Base-by-base conservation (phyloP, 805 yeast genomes). In the Candida qinlingensis region DNA sequence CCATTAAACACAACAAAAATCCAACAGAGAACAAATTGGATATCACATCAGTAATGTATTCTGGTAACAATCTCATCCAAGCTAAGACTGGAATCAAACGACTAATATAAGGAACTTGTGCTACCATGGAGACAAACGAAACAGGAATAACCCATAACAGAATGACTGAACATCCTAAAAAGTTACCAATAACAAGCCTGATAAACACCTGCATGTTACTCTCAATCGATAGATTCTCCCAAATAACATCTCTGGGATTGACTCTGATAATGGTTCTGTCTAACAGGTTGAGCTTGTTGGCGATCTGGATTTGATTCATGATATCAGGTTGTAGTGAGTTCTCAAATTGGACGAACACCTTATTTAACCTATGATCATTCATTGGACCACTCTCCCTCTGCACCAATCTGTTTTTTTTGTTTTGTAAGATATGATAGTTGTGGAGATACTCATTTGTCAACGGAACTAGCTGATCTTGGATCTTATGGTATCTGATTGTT, bases 71-170 rank as follows among this genome's bases (percentile, higher is more conserved):
- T 39, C 77, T 71, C 9, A 85, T 54, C 79, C 85, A 79, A 1
- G 70, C 62, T 33, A 85, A 64, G 34, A 77, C 72, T 0, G 95
- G 94, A 28, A 85, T 65, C 42, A 84, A 66, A 28, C 75, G 72
- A 0, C 84, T 75, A 42, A 87, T 62, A 52, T 81, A 76, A 0
- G 91, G 87, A 3, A 83, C 69, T 56, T 89, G 96, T 0, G 95
- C 80, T 0, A 90, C 67, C 31, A 88, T 66, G 0, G 92, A 90
- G 13, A 88, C 80, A 49, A 86, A 73, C 0, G 96, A 88, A 1
- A 89, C 92, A 0, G 97, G 97, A 1, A 89, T 64, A 1, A 88
- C 87, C 83, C 96, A 90, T 2, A 79, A 77, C 19, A 79, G 53
- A 5, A 84, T 81, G 1, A 87, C 67, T 1, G 72, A 51, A 7